Evolutionary conservation across 305 asterid species (phyloP), one percentile per base, ranked within the genome.

Genomic region (Salvia sclarea): DNA sequence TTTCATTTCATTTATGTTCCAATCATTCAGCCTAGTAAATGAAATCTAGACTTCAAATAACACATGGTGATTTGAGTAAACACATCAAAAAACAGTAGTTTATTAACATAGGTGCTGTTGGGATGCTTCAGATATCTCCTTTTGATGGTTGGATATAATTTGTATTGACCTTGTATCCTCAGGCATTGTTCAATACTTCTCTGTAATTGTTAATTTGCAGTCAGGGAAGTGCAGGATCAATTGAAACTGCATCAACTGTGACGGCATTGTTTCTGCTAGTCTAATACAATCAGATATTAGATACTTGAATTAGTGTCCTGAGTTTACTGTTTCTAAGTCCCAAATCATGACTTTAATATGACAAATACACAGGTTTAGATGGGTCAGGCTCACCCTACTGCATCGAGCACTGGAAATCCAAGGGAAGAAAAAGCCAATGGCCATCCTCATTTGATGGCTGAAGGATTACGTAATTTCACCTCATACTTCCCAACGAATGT

Each of bases 401-500:
- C 61, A 17, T 47, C 21, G 43, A 55, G 72, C 17, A 37, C 68
- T 57, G 73, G 64, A 66, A 58, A 25, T 54, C 41, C 76, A n/a
- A 68, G 74, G 28, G 35, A 52, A 5, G 52, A 66, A 13, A 59
- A 66, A 44, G 61, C 71, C 66, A 28, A 45, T 49, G 80, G 28
- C 31, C 69, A 17, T 67, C 77, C 72, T 37, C 71, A 68, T 62
- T 62, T 71, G 74, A 25, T 72, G 66, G 44, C 61, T 63, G 72
- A 79, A 50, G 58, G 76, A 43, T 73, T 87, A 24, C 64, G 30
- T 35, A 75, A 72, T n/a, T 75, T 86, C 61, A 52, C 81, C 76
- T 81, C 86, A 24, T 53, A 72, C 62, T 77, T 91, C 56, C 77
- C 78, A 0, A 68, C 73, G 76, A 81, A 80, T 73, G 80, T 87